These are phyloP conservation scores for Vinca minor DNA, from an alignment of 257 asterid genomes.

Conservation along the genomic window DNA sequence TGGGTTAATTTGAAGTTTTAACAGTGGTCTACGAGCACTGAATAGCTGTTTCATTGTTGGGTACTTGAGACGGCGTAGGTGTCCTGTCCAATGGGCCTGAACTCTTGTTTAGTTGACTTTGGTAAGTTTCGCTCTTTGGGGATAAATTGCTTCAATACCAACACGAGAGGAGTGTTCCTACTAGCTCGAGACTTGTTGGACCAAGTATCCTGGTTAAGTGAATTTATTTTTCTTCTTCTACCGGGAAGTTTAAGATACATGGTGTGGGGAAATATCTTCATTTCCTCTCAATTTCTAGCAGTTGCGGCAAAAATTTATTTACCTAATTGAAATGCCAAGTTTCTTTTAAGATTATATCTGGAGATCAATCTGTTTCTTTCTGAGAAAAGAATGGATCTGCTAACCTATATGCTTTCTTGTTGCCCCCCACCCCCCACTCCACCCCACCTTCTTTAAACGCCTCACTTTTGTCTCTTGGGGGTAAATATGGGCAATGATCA, in stretches of 20 bases:
- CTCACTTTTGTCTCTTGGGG: not conserved
- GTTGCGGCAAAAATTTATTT: not conserved
- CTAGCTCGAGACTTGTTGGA: not conserved
- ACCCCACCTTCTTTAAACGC: not conserved
- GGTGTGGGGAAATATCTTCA: not conserved
- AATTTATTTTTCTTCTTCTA: not conserved
- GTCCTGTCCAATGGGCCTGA: not conserved
- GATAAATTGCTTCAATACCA: not conserved
- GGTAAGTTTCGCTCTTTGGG: not conserved
- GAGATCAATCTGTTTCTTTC: not conserved
- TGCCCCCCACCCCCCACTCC: not conserved
- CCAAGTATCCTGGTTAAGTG: not conserved
- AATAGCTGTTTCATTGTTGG: too few species aligned
- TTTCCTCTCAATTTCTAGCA: not conserved
- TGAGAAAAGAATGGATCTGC: not conserved
- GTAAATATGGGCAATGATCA: not conserved
- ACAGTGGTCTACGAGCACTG: not conserved
- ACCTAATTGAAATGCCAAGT: not conserved
- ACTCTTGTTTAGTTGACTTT: not conserved
- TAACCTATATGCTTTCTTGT: not conserved
- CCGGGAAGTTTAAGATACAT: not conserved
- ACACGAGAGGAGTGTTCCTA: not conserved
- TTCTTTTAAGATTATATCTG: not conserved
- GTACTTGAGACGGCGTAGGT: not conserved
- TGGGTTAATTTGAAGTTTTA: not conserved